Evolutionary conservation across 106 monocot genomes (phyloP), one percentile per base, ranked within the genome.

Genomic region (Acorus calamus): DNA sequence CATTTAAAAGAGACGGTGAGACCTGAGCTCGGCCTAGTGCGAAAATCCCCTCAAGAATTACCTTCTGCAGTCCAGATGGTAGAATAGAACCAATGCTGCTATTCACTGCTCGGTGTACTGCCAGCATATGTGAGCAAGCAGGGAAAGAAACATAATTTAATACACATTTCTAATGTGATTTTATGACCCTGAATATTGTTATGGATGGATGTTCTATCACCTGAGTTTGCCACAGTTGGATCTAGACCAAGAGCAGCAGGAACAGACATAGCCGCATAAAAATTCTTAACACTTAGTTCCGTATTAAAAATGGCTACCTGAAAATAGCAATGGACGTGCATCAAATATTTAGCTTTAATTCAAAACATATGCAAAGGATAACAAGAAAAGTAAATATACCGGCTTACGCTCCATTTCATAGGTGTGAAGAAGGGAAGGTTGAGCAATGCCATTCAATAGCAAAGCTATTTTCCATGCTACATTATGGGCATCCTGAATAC

Each of bases 401-500:
- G 91, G 96, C 60, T 59, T 80, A 59, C 96, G 96, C 74, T 98
- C 96, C 44, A 58, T 70, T 63, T 98, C 96, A 63, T 91, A 98
- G 56, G 91, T 86, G 58, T 78, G 66, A 50, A 92, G 71, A 53
- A 98, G 79, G 60, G 83, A 83, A 10, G 68, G 61, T 60, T 89
- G 82, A 78, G 81, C 69, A 59, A 80, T 62, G 64, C 79, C 73
- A 70, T 72, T 66, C 12, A 77, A 43, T 14, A 89, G 49, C 51
- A 62, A 77, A 76, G 73, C 69, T 47, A 94, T 71, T 71, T 94
- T 94, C 94, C 94, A 94, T 9, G 94, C 94, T 66, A 94, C 63
- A 74, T 94, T 94, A 74, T 94, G 94, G 52, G 77, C 90, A 85
- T 98, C 96, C 64, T 98, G 96, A 71, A 98, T 83, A 48, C 96